A percentile compares a stretch with the other conserved stretches of the same genome.
Evolutionary conservation across 2,329 filamentous ascomycete genomes (phyloP).

Genomic region (Cercospora zeae-maydis): DNA sequence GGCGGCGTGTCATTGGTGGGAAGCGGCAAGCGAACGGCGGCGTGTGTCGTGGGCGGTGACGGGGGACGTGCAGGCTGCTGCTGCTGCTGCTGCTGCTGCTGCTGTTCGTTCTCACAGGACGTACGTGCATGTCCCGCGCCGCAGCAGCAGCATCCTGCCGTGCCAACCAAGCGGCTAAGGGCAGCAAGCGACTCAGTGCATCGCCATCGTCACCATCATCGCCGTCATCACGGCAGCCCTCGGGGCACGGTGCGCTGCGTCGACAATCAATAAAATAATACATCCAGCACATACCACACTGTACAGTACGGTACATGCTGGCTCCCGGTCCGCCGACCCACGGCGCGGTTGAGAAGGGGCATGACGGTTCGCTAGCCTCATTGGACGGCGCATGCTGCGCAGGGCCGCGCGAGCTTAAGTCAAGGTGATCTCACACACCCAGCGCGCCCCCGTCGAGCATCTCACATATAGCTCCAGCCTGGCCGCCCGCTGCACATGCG

Average conservation of each 20-base stretch:
- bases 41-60: conserved; percentile 2
- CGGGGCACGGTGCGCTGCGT: neutral
- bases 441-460: neutral
- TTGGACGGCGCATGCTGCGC: conserved; percentile 3
- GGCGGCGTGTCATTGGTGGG: neutral
- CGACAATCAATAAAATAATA: too few species aligned
- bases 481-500: neutral
- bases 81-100: too few species aligned
- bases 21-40: neutral
- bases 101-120: too few species aligned
- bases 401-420: conserved; percentile 9
- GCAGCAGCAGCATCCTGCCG: neutral
- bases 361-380: neutral
- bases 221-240: neutral
- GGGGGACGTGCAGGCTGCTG: neutral
- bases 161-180: neutral
- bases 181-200: too few species aligned
- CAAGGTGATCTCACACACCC: conserved; percentile 8
- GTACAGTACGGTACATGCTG: too few species aligned
- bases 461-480: neutral
- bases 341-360: conserved; percentile 9
- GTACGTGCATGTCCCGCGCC: neutral
- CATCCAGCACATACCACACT: too few species aligned
- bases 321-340: neutral
- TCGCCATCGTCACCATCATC: neutral